Evolutionary conservation across 2,329 filamentous ascomycete species (phyloP).

Genomic region (Cladophialophora carrionii): DNA sequence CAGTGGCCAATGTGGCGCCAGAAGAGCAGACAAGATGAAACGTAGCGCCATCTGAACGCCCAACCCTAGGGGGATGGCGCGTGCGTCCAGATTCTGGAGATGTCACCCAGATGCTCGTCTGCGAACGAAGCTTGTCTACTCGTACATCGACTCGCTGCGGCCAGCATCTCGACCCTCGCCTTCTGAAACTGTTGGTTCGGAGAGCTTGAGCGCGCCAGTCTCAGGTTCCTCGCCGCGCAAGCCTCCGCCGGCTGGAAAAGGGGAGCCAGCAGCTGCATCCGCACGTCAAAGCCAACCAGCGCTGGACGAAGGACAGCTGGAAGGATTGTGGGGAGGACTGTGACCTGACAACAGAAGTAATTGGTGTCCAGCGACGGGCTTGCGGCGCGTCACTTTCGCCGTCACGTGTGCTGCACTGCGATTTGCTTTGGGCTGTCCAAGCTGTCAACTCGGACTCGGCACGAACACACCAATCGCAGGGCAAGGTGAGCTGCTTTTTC

Average conservation of each 20-base stretch:
- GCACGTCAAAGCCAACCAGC: slow-evolving; percentile 6
- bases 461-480: slow-evolving; percentile 19
- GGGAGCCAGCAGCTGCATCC: neutral
- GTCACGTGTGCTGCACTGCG: slow-evolving; percentile 20
- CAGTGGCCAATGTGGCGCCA: slow-evolving; percentile 29
- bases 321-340: slow-evolving; percentile 19
- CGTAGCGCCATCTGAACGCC: slow-evolving; percentile 31
- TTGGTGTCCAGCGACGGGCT: slow-evolving; percentile 14
- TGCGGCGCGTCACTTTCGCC: neutral
- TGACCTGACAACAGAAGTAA: slow-evolving; percentile 10
- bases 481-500: slow-evolving; percentile 8
- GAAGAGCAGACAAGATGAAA: slow-evolving; percentile 33
- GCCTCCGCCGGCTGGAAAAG: neutral
- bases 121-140: neutral
- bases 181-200: slow-evolving; percentile 26
- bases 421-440: slow-evolving; percentile 13
- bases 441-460: slow-evolving; percentile 2
- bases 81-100: slow-evolving; percentile 30
- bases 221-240: slow-evolving; percentile 13
- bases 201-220: slow-evolving; percentile 25
- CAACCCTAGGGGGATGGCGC: slow-evolving; percentile 27
- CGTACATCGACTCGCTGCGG: slow-evolving; percentile 7
- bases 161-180: slow-evolving; percentile 5
- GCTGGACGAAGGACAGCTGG: neutral
- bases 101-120: slow-evolving; percentile 5